A percentile compares a stretch with the other conserved stretches of the same genome.
These are phyloP conservation scores for Sclerotinia sclerotiorum DNA, from an alignment of 2,329 filamentous ascomycete genomes.

Conservation along the genomic window DNA sequence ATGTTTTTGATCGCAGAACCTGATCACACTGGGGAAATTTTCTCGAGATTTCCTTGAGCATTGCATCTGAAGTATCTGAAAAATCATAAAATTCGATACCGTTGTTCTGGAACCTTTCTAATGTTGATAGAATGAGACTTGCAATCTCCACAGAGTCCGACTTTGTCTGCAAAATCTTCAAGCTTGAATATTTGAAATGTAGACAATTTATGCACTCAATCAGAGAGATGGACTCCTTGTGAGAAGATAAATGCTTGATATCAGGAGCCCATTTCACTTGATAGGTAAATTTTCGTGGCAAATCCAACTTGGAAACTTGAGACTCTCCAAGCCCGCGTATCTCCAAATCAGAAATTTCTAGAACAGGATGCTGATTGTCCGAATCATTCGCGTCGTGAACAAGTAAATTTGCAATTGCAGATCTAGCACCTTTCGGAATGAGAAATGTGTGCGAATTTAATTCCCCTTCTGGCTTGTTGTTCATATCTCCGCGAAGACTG, in stretches of 20 bases:
- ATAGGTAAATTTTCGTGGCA: conserved; percentile 14
- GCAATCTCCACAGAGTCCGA: not conserved
- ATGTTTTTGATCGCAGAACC: not conserved
- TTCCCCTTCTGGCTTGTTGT: not conserved
- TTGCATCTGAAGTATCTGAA: not conserved
- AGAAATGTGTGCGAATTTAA: not conserved
- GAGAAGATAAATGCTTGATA: conserved; percentile 7
- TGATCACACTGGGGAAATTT: not conserved
- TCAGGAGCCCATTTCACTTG: conserved; percentile 23
- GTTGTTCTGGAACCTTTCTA: not conserved
- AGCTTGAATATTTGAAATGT: not conserved
- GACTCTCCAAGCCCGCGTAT: conserved; percentile 2
- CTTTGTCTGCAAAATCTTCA: not conserved
- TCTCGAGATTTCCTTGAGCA: not conserved
- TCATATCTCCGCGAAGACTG: not conserved
- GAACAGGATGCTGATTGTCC: not conserved
- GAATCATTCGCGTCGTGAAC: not conserved
- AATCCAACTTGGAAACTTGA: not conserved
- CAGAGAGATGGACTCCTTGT: not conserved
- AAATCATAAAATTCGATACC: not conserved
- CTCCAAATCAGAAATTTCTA: not conserved
- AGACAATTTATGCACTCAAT: not conserved
- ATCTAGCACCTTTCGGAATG: not conserved
- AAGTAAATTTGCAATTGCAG: not conserved
- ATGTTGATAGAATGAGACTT: not conserved